Evolutionary conservation across 257 asterid species (phyloP).

Genomic region (Nicotiana knightiana): DNA sequence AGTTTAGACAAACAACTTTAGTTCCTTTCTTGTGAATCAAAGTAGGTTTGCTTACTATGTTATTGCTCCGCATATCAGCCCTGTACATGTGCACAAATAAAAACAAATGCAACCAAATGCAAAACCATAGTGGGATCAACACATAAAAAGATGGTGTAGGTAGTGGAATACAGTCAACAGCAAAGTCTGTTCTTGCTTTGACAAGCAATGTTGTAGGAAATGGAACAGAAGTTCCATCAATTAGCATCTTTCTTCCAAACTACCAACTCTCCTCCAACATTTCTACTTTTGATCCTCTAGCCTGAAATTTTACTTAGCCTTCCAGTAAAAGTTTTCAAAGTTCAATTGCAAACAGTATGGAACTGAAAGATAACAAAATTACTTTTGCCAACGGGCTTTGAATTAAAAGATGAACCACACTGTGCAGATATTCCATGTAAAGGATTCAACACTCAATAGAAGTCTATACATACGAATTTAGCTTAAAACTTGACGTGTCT

Average conservation of each 20-base stretch:
- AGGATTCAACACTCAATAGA: not conserved
- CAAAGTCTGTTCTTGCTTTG: not conserved
- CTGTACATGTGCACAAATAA: constrained; percentile 34
- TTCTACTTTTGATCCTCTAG: not conserved
- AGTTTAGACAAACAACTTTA: constrained; percentile 90
- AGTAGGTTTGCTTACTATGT: constrained; percentile 46
- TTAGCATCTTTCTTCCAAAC: not conserved
- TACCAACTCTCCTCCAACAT: not conserved
- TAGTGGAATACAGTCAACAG: not conserved
- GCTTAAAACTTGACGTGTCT: not conserved
- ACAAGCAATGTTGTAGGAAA: not conserved
- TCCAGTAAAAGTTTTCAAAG: not conserved
- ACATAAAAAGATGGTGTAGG: not conserved
- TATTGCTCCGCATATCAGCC: constrained; percentile 65
- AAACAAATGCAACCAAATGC: not conserved
- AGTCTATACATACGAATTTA: not conserved
- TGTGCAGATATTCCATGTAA: not conserved
- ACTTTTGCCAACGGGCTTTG: not conserved
- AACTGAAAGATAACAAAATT: not conserved
- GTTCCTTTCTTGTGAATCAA: constrained; percentile 93
- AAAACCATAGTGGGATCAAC: not conserved
- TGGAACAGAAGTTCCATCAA: not conserved
- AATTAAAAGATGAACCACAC: not conserved
- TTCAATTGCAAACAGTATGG: not conserved
- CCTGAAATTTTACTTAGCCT: not conserved